A percentile compares a stretch with the other conserved stretches of the same genome.
Conservation (phyloP, 1,284 basidiomycete species). For the Microbotryum silenes-acaulis region DNA sequence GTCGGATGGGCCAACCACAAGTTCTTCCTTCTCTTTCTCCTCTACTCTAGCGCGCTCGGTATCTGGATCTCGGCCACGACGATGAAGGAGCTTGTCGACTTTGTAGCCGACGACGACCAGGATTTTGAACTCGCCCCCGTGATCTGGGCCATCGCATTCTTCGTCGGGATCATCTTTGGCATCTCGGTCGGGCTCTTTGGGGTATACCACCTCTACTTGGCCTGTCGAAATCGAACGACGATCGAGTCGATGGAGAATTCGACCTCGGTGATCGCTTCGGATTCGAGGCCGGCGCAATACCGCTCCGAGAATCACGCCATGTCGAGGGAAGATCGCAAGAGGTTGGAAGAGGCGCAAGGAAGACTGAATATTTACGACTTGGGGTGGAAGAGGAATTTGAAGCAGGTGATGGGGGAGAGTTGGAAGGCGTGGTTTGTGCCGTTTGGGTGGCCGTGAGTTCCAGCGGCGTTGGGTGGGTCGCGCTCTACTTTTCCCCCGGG, state of each 20-base stretch:
- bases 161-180: conserved; percentile 37
- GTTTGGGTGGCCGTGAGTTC: conserved; percentile 21
- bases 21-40: conserved; percentile 41
- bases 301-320: background rate
- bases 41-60: conserved; percentile 37
- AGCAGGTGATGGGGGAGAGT: conserved; percentile 11
- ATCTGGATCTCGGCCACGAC: conserved; percentile 31
- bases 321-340: background rate
- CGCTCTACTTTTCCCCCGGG: background rate
- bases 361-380: conserved; percentile 22
- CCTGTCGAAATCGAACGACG: conserved; percentile 39
- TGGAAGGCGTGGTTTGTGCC: conserved; percentile 20
- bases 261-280: background rate
- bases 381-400: conserved; percentile 14
- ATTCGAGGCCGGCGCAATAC: background rate
- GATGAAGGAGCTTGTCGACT: conserved; percentile 32
- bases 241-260: conserved; percentile 42
- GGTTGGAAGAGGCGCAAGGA: background rate
- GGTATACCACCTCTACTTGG: conserved; percentile 36
- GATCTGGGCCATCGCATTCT: conserved; percentile 38
- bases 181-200: conserved; percentile 18
- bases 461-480: background rate
- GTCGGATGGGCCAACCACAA: conserved; percentile 40
- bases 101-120: conserved; percentile 17
- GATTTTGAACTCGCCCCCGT: conserved; percentile 39